Evolutionary conservation across 2,329 filamentous ascomycete species (phyloP), one percentile per base, ranked within the genome.

Genomic region (Allantophomopsis lycopodina): DNA sequence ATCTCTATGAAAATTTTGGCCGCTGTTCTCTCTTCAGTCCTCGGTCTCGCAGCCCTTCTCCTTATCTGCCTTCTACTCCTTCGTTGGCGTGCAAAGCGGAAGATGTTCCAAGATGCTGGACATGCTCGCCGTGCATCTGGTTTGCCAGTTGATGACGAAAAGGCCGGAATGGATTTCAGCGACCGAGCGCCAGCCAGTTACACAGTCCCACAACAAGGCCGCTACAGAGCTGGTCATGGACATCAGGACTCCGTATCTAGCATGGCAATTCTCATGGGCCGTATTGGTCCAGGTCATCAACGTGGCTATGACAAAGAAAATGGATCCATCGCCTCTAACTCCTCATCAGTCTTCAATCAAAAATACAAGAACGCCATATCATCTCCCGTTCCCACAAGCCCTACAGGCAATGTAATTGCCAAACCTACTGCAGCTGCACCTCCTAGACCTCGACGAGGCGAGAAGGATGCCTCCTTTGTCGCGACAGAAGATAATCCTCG

Each of bases 11-110:
- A 76, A 7, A 80, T 94, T 20, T 69, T 95, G 2, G 88, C 84
- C 28, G 83, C 84, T 38, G 83, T 83, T 0, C 68, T 96, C 1
- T 87, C 88, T 11, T 77, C 79, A n/a, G 76, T 94, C 16, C 72
- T 83, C 39, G 86, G 83, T 14, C 64, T 86, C 39, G 76, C 81
- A 15, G 61, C 53, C 3, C 42, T 56, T 6, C 41, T 56, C 12
- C 41, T 57, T 14, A 43, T 76, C 1, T 55, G 94, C 6, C 68
- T 95, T 15, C 64, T 91, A 38, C 65, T 82, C 20, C 60, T 87
- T 17, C 69, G 73, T 53, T 73, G 71, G 47, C 69, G 68, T 43
- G 68, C 71, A 48, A 76, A 72, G 55, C 69, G 70, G 49, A 71
- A 65, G 40, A 60, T 64, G 38, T 67, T 68, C 40, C 54, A 60